Base-by-base conservation (phyloP, 2,329 filamentous ascomycete species). In the Hypoxylon sp. region DNA sequence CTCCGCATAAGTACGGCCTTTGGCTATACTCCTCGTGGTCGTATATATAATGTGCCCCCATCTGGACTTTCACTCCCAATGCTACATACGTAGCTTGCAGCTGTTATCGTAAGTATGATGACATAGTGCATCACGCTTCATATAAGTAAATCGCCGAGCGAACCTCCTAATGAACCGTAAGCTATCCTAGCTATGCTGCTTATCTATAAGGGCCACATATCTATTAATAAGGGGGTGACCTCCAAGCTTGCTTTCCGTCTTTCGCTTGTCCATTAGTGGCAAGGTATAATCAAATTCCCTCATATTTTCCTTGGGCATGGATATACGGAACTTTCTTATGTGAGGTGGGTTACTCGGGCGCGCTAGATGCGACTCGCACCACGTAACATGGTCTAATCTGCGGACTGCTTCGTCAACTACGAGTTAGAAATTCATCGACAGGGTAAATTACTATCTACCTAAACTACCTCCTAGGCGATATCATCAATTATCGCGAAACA, bases 401-500 rank as follows among this genome's bases (percentile, higher is more conserved):
- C n/a, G 9, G 6, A 41, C 21, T 21, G 23, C 14, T 2, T 43
- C 36, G 41, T 17, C 19, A n/a, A 43, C 13, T 28, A 4, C 11
- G 19, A 10, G 13, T 13, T 9, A 23, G 6, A 30, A 5, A 25
- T 23, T 57, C 13, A 36, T 34, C 17, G 32, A 64, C 23, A n/a
- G 36, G 41, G 45, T 63, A 30, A 55, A 63, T 68, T 70, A 68
- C 67, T 73, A 74, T 60, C 64, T 67, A 67, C 38, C 43, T 63
- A 51, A 11, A 51, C 48, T 50, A 61, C 53, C 32, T 63, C 53
- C 32, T 60, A 53, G 43, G 46, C 36, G 56, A 65, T 60, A 58
- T 60, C 59, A 63, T 52, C 46, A 49, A 56, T 41, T 41, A 41
- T 50, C 61, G 17, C 10, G 25, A 11, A 43, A 45, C n/a, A 30